Percentiles rank a stretch among this genome's conserved stretches.
Evolutionary conservation across 257 asterid species (phyloP).

Genomic region (Solanum sejunctum): DNA sequence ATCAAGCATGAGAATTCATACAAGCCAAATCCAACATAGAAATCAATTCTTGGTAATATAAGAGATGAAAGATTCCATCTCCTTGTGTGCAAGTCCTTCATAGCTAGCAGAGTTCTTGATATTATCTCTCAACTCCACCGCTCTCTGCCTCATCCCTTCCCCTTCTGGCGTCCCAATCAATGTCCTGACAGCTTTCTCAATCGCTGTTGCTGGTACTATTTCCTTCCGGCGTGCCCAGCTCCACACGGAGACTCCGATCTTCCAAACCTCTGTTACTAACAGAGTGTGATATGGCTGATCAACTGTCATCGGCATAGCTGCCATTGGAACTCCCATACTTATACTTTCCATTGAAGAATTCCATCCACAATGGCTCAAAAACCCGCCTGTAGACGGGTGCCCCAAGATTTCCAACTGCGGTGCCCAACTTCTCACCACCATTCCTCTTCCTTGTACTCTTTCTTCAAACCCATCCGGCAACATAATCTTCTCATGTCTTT

Average conservation of each 20-base stretch:
- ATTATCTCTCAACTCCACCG: neutral
- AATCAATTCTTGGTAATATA: neutral
- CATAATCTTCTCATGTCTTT: neutral
- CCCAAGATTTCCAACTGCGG: neutral
- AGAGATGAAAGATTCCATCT: neutral
- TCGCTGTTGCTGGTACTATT: neutral
- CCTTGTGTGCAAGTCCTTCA: neutral
- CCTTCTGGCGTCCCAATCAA: neutral
- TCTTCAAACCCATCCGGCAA: neutral
- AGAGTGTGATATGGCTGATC: neutral
- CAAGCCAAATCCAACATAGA: neutral
- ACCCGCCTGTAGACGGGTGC: neutral
- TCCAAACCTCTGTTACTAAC: neutral
- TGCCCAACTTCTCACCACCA: neutral
- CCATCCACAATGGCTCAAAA: neutral
- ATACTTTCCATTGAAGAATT: neutral
- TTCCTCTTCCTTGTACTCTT: neutral
- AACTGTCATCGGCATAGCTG: neutral
- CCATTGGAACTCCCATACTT: neutral
- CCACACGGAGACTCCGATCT: neutral
- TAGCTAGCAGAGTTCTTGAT: neutral
- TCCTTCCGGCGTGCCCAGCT: neutral
- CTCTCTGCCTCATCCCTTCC: neutral
- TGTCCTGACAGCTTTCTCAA: neutral
- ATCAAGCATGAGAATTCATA: neutral